Evolutionary conservation across 345 rosid species (phyloP), one percentile per base, ranked within the genome.

Genomic region (Schrenkiella parvula): DNA sequence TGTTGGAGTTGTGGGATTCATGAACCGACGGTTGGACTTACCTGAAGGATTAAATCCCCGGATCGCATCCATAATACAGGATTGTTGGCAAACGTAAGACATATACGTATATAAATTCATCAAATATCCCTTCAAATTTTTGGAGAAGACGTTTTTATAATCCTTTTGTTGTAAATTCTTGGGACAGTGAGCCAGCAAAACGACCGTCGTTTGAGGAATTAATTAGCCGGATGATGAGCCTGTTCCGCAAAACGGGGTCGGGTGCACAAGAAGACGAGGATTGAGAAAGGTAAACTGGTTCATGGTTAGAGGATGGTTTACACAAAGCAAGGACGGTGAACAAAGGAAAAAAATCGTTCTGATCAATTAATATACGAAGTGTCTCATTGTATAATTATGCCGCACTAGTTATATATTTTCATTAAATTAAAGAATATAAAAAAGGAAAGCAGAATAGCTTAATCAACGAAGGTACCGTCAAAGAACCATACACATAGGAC

Each of bases 1-100:
- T 11, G 93, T 87, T 39, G 99, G 93, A 81, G 83, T 83, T 13
- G 97, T 89, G 5, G 97, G 99, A 23, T 95, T 95, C 86, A 89
- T 89, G 91, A 93, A 91, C 51, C 82, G 96, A 78, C 86, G 99
- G 39, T 72, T 95, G 44, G 95, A 91, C 48, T 41, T 89, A 28
- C 96, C 97, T 0, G 91, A 89, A 81, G 86, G 78, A 64, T 60
- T 91, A 5, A 82, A 91, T 79, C 91, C 92, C 22, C 75, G 61
- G 18, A 43, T 91, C 48, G 83, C 90, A 55, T 85, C 96, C 12
- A 70, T 93, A 12, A 89, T 93, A 56, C 67, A 53, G 0, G 96
- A 89, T 57, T 93, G 96, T 66, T 91, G 97, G 97, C 79, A 59
- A 63, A 91, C 90, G 98, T 88, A 71, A 66, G 63, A 19, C 8